Conservation (phyloP, 176 grass and related monocot species). For the Triticum dicoccoides region DNA sequence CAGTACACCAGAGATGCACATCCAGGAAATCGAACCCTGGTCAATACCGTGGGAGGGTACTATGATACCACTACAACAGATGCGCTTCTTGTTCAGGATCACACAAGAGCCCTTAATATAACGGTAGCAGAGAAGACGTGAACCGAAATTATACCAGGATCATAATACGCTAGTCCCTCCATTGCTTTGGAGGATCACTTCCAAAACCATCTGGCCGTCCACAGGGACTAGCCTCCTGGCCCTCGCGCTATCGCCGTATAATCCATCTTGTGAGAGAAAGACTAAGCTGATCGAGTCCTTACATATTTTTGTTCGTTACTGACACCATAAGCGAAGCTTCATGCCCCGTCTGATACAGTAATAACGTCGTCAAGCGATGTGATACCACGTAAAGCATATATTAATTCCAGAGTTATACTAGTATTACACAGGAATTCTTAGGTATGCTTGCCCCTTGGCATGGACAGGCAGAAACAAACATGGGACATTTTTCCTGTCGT, state of each 20-base stretch:
- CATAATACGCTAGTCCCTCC: neutral
- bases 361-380: neutral
- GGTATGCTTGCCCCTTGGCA: neutral
- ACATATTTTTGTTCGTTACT: no score
- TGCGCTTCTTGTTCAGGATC: constrained; percentile 24
- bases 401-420: neutral
- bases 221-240: no score
- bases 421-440: neutral
- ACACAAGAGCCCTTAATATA: no score
- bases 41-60: constrained; percentile 98
- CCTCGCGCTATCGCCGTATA: no score
- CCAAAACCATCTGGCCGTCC: no score
- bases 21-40: constrained; percentile 84
- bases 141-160: no score
- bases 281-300: no score
- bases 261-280: no score
- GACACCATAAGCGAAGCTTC: neutral
- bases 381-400: neutral
- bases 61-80: constrained; percentile 98
- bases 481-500: neutral
- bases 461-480: neutral
- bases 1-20: constrained; percentile 25
- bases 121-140: no score
- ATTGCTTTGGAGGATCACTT: neutral
- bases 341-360: neutral